Conservation (phyloP, 2,329 filamentous ascomycete genomes). For the Hypoxylon sp. region DNA sequence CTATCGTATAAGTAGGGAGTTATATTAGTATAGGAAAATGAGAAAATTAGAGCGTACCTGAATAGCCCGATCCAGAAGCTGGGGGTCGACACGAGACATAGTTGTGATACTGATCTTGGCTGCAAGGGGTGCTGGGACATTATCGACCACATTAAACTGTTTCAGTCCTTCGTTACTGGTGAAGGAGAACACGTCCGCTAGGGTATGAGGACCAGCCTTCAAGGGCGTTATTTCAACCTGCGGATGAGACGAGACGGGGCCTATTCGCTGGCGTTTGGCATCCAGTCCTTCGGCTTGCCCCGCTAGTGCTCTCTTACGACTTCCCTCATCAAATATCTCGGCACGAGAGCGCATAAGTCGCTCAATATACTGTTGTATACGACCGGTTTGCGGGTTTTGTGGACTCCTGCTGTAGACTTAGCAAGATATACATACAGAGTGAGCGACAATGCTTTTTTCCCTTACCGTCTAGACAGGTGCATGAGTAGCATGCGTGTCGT, state of each 20-base stretch:
- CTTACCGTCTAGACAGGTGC: constrained; percentile 81
- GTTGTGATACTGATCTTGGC: constrained; percentile 84
- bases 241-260: constrained; percentile 55
- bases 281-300: constrained; percentile 78
- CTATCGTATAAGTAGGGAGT: too few relatives aligned
- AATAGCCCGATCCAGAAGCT: constrained; percentile 75
- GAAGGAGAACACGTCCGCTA: constrained; percentile 87
- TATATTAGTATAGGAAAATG: not conserved
- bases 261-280: constrained; percentile 82
- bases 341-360: constrained; percentile 79
- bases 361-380: constrained; percentile 89
- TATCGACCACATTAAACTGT: constrained; percentile 79
- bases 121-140: constrained; percentile 78
- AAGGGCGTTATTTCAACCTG: constrained; percentile 72
- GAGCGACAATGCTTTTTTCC: too few relatives aligned
- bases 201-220: constrained; percentile 76
- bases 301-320: constrained; percentile 78
- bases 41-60: constrained; percentile 61
- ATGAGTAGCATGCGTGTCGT: constrained; percentile 85
- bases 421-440: too few relatives aligned
- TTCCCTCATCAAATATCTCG: constrained; percentile 81
- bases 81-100: constrained; percentile 74
- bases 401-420: constrained; percentile 68
- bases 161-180: constrained; percentile 78
- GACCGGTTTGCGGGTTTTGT: constrained; percentile 75